Conservation (phyloP, 2,329 filamentous ascomycete species). For the Pseudogymnoascus pannorum region DNA sequence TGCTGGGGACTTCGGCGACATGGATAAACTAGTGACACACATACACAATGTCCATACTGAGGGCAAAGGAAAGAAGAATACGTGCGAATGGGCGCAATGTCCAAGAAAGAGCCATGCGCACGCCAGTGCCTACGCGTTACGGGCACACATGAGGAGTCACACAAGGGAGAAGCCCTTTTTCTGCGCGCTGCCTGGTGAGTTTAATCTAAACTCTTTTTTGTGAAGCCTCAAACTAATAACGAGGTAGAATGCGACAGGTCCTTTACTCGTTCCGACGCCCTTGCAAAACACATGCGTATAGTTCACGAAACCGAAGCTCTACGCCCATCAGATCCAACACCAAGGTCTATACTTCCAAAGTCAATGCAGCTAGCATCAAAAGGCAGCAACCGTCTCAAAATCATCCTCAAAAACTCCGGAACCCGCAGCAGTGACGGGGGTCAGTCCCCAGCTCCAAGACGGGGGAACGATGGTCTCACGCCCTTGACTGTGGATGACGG, state of each 20-base stretch:
- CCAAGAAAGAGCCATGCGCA: slow-evolving; percentile 81
- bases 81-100: slow-evolving; percentile 96
- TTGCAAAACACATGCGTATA: slow-evolving; percentile 97
- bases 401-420: slow-evolving; percentile 55
- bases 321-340: slow-evolving; percentile 68
- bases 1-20: slow-evolving; percentile 65
- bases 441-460: not conserved
- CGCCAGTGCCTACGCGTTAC: slow-evolving; percentile 89
- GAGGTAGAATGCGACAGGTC: slow-evolving; percentile 84
- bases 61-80: slow-evolving; percentile 88
- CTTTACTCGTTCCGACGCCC: slow-evolving; percentile 89
- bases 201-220: slow-evolving; percentile 6
- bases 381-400: slow-evolving; percentile 50
- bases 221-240: not conserved
- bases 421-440: slow-evolving; percentile 51
- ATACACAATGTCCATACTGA: slow-evolving; percentile 93
- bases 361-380: slow-evolving; percentile 39
- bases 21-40: slow-evolving; percentile 75
- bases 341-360: slow-evolving; percentile 43
- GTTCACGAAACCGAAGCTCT: slow-evolving; percentile 95
- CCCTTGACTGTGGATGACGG: slow-evolving; percentile 42
- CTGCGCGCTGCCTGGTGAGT: slow-evolving; percentile 83
- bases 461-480: slow-evolving; percentile 42
- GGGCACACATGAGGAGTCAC: slow-evolving; percentile 96
- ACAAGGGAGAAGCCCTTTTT: slow-evolving; percentile 98